Base-by-base conservation (phyloP, 2,329 filamentous ascomycete species). In the Beauveria sp. region DNA sequence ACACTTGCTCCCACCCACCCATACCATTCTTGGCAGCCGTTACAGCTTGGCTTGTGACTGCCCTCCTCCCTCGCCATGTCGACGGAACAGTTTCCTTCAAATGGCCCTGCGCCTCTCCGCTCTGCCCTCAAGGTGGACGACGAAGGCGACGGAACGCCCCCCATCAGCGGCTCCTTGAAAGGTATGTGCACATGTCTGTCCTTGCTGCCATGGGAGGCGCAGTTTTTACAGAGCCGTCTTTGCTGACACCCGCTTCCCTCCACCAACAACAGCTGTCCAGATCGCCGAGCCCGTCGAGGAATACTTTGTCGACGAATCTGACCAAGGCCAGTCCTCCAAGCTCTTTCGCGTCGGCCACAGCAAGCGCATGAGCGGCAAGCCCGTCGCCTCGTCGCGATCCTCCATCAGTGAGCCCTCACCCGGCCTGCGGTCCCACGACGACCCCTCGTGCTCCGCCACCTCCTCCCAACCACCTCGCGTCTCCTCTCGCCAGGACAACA, bases 221-320 rank as follows among this genome's bases (percentile, higher is more conserved):
- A 20, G n/a, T 18, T 16, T 22, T 5, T 7, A 9, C 24, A 12
- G 2, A 20, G 7, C 2, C 20, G 5, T n/a, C 40, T 38, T 49
- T 45, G n/a, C 49, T 53, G 40, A 20, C 40, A 9, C 26, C 38
- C 20, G 20, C 2, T 40, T 8, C 26, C 40, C 26, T n/a, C 38
- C 24, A 12, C 28, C 18, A 9, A 28, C n/a, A 51, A 53, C 62
- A 74, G 82, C 81, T 61, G 83, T 86, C 59, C 82, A 85, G 68
- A 86, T 86, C 63, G 79, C 81, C 52, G 82, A 85, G 66, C 81
- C 82, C 20, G 70, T 69, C 22, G 67, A 70, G 42, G 74, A 74
- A 52, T 62, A 67, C 9, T 66, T 67, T 38, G 64, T 70, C 42
- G 61, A 59, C 40, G 74, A 75, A 18, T 70, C 74, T 52, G 74